Percentiles rank a stretch among this genome's conserved stretches.
These are phyloP conservation scores for Naganishia friedmannii DNA, from an alignment of 768 basidiomycete species.

Conservation along the genomic window DNA sequence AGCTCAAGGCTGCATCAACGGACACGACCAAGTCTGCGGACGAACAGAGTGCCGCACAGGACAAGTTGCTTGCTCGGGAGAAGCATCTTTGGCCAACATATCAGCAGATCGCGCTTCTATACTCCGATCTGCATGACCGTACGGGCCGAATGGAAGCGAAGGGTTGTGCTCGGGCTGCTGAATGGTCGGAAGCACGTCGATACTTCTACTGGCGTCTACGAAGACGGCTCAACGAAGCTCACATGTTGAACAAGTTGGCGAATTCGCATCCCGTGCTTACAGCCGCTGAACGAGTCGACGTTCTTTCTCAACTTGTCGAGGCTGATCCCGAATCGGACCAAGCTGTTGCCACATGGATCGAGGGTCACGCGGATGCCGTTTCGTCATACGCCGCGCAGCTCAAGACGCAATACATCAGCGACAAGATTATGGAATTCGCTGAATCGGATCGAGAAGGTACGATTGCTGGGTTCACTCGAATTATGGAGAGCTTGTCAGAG, in stretches of 20 bases:
- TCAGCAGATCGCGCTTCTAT: slow-evolving; percentile 86
- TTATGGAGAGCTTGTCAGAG: slow-evolving; percentile 68
- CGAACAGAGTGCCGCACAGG: slow-evolving; percentile 67
- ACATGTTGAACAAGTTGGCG: slow-evolving; percentile 57
- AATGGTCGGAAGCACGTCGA: slow-evolving; percentile 85
- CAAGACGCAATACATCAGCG: slow-evolving; percentile 66
- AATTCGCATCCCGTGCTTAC: slow-evolving; percentile 71
- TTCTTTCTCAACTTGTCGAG: slow-evolving; percentile 65
- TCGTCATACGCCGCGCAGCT: slow-evolving; percentile 62
- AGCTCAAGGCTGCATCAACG: slow-evolving; percentile 74
- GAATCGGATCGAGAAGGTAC: slow-evolving; percentile 75
- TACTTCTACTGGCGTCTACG: slow-evolving; percentile 93
- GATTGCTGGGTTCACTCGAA: slow-evolving; percentile 67
- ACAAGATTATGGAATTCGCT: slow-evolving; percentile 64
- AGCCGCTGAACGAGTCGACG: slow-evolving; percentile 63
- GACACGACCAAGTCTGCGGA: slow-evolving; percentile 70
- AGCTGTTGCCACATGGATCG: slow-evolving; percentile 64
- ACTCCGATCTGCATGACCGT: slow-evolving; percentile 90
- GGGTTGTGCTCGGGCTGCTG: slow-evolving; percentile 79
- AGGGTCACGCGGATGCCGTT: slow-evolving; percentile 64
- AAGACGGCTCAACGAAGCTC: slow-evolving; percentile 52
- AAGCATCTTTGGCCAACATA: slow-evolving; percentile 79
- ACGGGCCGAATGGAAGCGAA: slow-evolving; percentile 96
- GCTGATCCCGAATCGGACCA: slow-evolving; percentile 60
- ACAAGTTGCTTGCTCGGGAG: slow-evolving; percentile 72